phyloP scores from a whole-genome alignment of 2,329 filamentous ascomycete species.

The Claviceps quebecensis region DNA sequence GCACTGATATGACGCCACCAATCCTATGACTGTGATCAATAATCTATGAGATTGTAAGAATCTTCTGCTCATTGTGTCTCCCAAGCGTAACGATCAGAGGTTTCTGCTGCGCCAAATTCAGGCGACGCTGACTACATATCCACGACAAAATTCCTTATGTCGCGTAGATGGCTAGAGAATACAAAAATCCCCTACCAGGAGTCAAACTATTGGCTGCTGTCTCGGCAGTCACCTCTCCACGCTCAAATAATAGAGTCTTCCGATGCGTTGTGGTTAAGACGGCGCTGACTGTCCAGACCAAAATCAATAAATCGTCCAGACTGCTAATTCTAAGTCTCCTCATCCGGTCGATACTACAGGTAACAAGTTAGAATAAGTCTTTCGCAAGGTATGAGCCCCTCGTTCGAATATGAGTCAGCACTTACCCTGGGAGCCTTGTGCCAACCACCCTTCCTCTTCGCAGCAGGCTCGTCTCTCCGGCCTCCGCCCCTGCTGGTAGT shows the following conservation, averaged over 20 bases:
- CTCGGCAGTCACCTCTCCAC: background rate
- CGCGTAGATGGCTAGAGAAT: too few species aligned
- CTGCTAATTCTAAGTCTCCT: background rate
- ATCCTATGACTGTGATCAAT: too few species aligned
- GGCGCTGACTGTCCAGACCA: slow-evolving; percentile 9
- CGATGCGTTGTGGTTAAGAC: slow-evolving; percentile 11
- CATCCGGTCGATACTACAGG: background rate
- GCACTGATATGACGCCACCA: too few species aligned
- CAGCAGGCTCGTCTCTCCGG: background rate
- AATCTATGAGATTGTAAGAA: too few species aligned
- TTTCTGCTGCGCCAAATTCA: too few species aligned
- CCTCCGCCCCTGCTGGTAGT: background rate
- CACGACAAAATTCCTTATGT: too few species aligned
- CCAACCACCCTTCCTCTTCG: slow-evolving; percentile 12
- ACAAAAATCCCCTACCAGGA: too few species aligned
- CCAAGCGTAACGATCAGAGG: too few species aligned
- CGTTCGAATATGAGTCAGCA: background rate
- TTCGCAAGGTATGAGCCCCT: background rate
- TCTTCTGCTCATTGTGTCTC: too few species aligned
- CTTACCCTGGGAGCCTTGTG: slow-evolving; percentile 8
- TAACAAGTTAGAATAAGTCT: background rate
- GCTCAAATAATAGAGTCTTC: slow-evolving; percentile 10
- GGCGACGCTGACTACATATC: too few species aligned
- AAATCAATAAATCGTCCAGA: slow-evolving; percentile 7
- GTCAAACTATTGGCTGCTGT: background rate